Evolutionary conservation across 192 early-diverging fungal genomes (phyloP), one percentile per base, ranked within the genome.

Genomic region (Diversispora epigaea): DNA sequence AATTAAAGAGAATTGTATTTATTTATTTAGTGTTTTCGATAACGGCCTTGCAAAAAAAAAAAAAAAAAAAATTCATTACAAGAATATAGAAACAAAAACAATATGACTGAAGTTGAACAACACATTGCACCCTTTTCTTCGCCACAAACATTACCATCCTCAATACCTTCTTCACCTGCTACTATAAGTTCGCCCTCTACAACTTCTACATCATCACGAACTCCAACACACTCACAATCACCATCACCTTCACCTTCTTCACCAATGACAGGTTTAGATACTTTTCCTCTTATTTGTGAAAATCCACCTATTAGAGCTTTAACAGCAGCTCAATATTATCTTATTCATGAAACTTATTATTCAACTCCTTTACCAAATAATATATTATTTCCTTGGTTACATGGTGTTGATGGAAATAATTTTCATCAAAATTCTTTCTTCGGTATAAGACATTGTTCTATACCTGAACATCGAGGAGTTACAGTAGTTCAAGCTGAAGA

Each of bases 381-480:
- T 41, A 77, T 80, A 49, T 77, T 89, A 68, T 89, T 89, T 79
- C 87, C 87, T 0, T 89, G 87, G 87, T 73, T 89, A 3, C 87
- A 89, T 74, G 87, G 87, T 25, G 83, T 89, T 10, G 84, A 87
- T 45, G 87, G 87, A 10, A 69, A 65, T 11, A 80, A 67, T 45
- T 60, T 70, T 15, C 76, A 78, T 17, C 87, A 89, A 73, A 85
- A 84, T 67, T 78, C 81, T 11, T 89, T 89, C 61, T 89, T 89
- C 45, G 81, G 86, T n/a, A 72, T 89, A 15, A 62, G 11, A 73
- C 44, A 73, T 25, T 56, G 78, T 25, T 77, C 74, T 0, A 14
- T 83, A 4, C 82, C 82, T 10, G 69, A 76, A 21, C 82, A 83
- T 70, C 77, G 82, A 0, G 83, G 83, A 3, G 50, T 81, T 32